phyloP scores from a whole-genome alignment of 768 basidiomycete genomes.

The Leccinum olivaceopallidum region DNA sequence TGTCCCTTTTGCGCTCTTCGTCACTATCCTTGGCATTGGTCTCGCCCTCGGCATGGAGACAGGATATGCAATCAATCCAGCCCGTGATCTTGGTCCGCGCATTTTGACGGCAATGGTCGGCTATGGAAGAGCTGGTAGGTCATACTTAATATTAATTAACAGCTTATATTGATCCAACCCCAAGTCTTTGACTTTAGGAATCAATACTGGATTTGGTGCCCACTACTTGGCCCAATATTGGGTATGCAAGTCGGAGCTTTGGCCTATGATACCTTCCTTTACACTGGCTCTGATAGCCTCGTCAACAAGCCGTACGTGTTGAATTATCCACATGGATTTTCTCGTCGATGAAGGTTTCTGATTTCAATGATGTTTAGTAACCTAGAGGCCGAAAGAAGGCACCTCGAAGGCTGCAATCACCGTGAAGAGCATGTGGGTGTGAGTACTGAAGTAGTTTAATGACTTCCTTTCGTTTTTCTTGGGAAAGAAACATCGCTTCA shows the following conservation, averaged over 20 bases:
- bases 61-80: conserved; percentile 66
- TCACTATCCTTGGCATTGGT: conserved; percentile 60
- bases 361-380: conserved; percentile 9
- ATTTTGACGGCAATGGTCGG: conserved; percentile 71
- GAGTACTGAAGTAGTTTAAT: conserved; percentile 12
- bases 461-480: not conserved
- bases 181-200: conserved; percentile 35
- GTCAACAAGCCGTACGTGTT: conserved; percentile 51
- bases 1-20: conserved; percentile 54
- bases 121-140: conserved; percentile 50
- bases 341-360: not conserved
- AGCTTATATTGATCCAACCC: not conserved
- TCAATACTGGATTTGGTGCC: conserved; percentile 78
- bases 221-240: conserved; percentile 56
- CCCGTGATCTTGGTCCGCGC: conserved; percentile 71
- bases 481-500: not conserved
- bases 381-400: conserved; percentile 14
- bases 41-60: conserved; percentile 63
- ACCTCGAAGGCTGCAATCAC: conserved; percentile 14
- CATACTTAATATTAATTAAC: not conserved
- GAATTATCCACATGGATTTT: not conserved
- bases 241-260: conserved; percentile 57
- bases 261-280: conserved; percentile 60
- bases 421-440: not conserved
- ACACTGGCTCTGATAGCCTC: conserved; percentile 53